Evolutionary conservation across 1,284 basidiomycete species (phyloP), one percentile per base, ranked within the genome.

Genomic region (Cryptococcus jaspeensis): DNA sequence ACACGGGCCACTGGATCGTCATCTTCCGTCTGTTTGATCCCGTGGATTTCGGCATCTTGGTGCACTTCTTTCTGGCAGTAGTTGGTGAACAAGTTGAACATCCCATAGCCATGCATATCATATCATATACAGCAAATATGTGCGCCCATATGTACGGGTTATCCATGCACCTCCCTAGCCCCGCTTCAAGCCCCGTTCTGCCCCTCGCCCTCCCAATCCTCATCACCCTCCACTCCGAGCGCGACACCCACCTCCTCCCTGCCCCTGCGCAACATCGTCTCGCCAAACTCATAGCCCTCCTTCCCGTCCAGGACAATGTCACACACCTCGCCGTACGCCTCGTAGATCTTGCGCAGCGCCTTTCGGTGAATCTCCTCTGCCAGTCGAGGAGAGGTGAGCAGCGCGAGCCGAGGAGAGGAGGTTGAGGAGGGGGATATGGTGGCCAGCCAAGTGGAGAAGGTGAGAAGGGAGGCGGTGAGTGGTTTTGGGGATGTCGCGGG

Each of bases 241-340:
- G 81, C 67, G 40, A 77, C 78, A 52, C 67, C 70, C 12, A 82
- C 80, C 62, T 82, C 80, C 37, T 80, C 79, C 55, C 72, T 73
- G 6, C 75, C 75, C 44, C 87, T 84, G n/a, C 90, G 87, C 41
- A 96, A 76, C 60, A 96, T 72, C n/a, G 91, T 94, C 62, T 87
- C 83, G 12, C 86, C 87, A 42, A 92, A 92, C 76, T 96, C 92
- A 71, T 95, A 97, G 67, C 81, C 83, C 61, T 92, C 91, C 70
- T 84, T 82, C 52, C 85, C 83, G 59, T 84, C 85, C 70, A 84
- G 81, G 15, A 95, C 87, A 59, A 85, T 84, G 38, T 85, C 85
- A 65, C 87, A 90, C 1, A 95, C 78, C 60, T 80, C 73, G 9
- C 79, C 81, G 74, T 96, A 96, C 2, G 85, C 84, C 35, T 77